Conservation (phyloP, 208 protist species). For the Trypanosoma boissoni region DNA sequence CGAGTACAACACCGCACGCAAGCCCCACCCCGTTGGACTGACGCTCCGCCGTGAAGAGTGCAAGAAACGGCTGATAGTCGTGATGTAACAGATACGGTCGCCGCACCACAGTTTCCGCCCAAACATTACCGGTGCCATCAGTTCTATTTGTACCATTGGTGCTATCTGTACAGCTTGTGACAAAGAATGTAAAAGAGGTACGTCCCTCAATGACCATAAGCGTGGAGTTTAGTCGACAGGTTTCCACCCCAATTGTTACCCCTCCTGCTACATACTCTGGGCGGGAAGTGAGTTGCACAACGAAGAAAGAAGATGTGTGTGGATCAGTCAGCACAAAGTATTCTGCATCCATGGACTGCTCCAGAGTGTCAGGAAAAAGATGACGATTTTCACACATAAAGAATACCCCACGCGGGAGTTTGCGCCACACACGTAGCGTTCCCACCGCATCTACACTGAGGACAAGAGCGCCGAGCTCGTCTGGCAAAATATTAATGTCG, state of each 20-base stretch:
- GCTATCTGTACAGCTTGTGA: not conserved
- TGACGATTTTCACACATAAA: slow-evolving; percentile 53
- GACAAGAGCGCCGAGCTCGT: slow-evolving; percentile 51
- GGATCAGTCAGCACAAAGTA: slow-evolving; percentile 15
- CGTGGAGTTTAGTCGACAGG: slow-evolving; percentile 41
- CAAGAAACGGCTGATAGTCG: slow-evolving; percentile 52
- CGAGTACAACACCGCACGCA: slow-evolving; percentile 22
- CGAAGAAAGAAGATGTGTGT: slow-evolving; percentile 6
- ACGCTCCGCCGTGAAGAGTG: slow-evolving; percentile 41
- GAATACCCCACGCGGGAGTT: slow-evolving; percentile 63
- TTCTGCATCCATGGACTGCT: not conserved
- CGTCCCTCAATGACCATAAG: slow-evolving; percentile 55
- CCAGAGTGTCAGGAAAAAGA: slow-evolving; percentile 26
- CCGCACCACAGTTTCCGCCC: slow-evolving; percentile 36
- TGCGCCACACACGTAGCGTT: slow-evolving; percentile 61
- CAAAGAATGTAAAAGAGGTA: slow-evolving; percentile 35
- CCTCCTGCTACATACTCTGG: not conserved
- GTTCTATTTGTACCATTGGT: not conserved
- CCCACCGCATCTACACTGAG: slow-evolving; percentile 47
- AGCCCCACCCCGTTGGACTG: no score
- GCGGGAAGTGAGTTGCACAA: slow-evolving; percentile 12
- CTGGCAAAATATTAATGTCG: slow-evolving; percentile 42
- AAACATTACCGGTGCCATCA: not conserved
- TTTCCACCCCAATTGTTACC: slow-evolving; percentile 37
- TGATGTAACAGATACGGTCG: slow-evolving; percentile 54